Evolutionary conservation across 495 filamentous ascomycete genomes (phyloP).

Genomic region (Neurospora cerealis): DNA sequence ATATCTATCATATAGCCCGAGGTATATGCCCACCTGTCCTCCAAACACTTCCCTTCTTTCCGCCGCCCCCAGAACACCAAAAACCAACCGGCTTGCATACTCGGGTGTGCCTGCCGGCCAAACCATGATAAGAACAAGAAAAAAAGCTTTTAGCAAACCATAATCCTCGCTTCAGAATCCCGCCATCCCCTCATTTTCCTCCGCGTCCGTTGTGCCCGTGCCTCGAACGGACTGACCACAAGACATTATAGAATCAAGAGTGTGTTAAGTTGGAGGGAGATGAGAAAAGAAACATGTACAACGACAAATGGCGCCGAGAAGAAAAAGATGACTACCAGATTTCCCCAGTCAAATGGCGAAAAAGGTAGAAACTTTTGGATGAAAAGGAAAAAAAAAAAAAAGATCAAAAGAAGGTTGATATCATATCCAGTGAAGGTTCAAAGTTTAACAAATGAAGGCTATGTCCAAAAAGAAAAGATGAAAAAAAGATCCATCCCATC

Average conservation of each 20-base stretch:
- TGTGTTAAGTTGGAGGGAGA: neutral
- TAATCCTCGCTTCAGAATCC: neutral
- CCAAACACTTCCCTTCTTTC: neutral
- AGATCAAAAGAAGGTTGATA: neutral
- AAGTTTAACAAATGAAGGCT: neutral
- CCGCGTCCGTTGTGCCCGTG: neutral
- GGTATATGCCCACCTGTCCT: neutral
- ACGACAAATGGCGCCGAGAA: neutral
- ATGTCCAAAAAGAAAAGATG: neutral
- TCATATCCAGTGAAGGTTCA: neutral
- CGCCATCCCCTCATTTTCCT: neutral
- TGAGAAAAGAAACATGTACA: neutral
- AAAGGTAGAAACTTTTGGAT: neutral
- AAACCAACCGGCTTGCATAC: neutral
- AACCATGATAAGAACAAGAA: neutral
- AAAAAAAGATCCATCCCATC: constrained; percentile 8
- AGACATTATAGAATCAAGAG: neutral
- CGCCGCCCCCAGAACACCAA: neutral
- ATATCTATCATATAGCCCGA: neutral
- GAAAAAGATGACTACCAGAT: neutral
- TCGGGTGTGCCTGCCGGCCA: neutral
- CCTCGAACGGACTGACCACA: neutral
- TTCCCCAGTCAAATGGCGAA: neutral
- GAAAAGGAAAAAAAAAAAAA: neutral
- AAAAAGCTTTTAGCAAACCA: neutral